Base-by-base conservation (phyloP, 2,329 filamentous ascomycete species). In the Apiospora hydei region DNA sequence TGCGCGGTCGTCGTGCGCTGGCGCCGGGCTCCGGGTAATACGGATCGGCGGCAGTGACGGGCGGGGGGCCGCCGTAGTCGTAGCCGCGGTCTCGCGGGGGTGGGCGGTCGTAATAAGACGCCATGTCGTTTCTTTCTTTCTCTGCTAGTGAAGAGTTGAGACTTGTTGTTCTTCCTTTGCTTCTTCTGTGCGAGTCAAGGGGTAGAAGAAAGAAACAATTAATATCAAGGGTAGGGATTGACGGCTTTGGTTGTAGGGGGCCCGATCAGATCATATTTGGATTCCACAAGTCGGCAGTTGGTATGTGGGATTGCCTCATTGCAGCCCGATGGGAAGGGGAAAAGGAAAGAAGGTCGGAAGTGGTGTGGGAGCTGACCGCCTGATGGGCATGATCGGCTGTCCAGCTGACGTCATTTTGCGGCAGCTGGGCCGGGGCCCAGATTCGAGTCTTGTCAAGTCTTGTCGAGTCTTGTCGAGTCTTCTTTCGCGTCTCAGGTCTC, bases 351-450 rank as follows among this genome's bases (percentile, higher is more conserved):
- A 16, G 6, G 18, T 49, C 26, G 26, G 57, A 41, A 64, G 57
- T 64, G 57, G 57, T 64, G 57, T 64, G 57, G 57, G 18, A 64
- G 57, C 57, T 64, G 57, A 64, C 57, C 34, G 57, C 57, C 57
- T 64, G 57, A 64, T 64, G 57, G 57, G 57, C 34, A 34, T 64
- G 57, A 41, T 41, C 57, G 34, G 30, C 57, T 64, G 57, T 18
- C 34, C 57, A 41, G n/a, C 8, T 64, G 57, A 64, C 57, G 57
- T 64, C 57, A 64, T 64, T 41, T 64, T 14, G 26, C 57, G 30
- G 57, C 57, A 64, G 3, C 30, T 41, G 34, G 34, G 5, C 13
- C 18, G 57, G 57, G 57, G 57, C 10, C 34, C 57, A 41, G 21
- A 61, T 61, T 26, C 24, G 21, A 49, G 46, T 49, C 49, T 53